Evolutionary conservation across 2,329 filamentous ascomycete genomes (phyloP).

Genomic region (Pseudocercospora macadamiae): DNA sequence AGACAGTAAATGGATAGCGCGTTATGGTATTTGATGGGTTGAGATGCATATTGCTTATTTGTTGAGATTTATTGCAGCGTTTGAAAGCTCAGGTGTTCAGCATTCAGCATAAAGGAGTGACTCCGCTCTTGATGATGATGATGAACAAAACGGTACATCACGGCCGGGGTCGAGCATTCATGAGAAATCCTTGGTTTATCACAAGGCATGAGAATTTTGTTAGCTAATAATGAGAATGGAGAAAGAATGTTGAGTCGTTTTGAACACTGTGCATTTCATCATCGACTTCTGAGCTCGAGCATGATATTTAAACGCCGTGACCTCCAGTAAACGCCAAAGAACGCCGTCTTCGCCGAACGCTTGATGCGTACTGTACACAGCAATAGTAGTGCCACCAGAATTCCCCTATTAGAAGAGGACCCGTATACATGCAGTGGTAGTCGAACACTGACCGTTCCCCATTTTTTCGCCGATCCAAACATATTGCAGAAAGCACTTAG

Average conservation of each 20-base stretch:
- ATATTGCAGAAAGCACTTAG: background rate
- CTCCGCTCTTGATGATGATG: too few relatives aligned
- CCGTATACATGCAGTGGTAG: slow-evolving; percentile 9
- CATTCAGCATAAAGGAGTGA: background rate
- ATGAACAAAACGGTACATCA: too few relatives aligned
- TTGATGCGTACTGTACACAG: slow-evolving; percentile 20
- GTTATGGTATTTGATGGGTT: background rate
- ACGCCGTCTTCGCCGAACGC: slow-evolving; percentile 18
- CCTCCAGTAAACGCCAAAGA: slow-evolving; percentile 18
- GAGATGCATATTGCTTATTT: background rate
- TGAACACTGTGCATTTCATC: background rate
- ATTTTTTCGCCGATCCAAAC: background rate
- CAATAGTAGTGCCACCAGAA: slow-evolving; percentile 8
- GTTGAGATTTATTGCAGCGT: background rate
- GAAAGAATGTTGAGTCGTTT: background rate
- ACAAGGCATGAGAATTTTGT: background rate
- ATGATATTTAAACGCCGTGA: background rate
- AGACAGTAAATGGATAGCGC: background rate
- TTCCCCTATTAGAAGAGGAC: slow-evolving; percentile 2
- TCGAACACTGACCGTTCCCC: slow-evolving; percentile 3
- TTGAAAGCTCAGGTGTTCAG: background rate
- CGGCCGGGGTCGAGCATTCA: background rate
- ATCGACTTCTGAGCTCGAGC: too few relatives aligned
- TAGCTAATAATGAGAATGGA: background rate
- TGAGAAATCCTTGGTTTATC: background rate